A percentile compares a stretch with the other conserved stretches of the same genome.
Evolutionary conservation across 257 asterid species (phyloP).

Genomic region (Solanum verrucosum): DNA sequence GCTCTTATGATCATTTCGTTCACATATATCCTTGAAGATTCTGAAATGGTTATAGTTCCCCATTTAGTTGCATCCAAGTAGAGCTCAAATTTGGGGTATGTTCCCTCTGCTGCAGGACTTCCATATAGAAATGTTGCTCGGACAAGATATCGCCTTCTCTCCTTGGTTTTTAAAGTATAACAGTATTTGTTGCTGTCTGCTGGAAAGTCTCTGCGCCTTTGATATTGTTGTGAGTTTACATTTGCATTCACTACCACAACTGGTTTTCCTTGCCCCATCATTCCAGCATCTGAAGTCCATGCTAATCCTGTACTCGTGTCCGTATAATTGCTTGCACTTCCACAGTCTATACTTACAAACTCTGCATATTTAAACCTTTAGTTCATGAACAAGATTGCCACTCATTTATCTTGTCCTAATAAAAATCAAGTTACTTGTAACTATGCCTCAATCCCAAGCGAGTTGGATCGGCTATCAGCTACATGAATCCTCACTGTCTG

Average conservation of each 20-base stretch:
- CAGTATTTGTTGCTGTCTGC: conserved; percentile 68
- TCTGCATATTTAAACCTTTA: conserved; percentile 40
- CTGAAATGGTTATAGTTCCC: conserved; percentile 73
- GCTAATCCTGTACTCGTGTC: conserved; percentile 56
- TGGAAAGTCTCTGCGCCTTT: conserved; percentile 66
- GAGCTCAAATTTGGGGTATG: conserved; percentile 85
- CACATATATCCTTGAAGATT: conserved; percentile 52
- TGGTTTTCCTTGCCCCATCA: conserved; percentile 42
- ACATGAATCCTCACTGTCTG: neutral
- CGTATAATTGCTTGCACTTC: conserved; percentile 54
- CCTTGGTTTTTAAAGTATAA: conserved; percentile 54
- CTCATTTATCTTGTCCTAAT: neutral
- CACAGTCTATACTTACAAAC: conserved; percentile 89
- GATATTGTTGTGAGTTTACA: conserved; percentile 40
- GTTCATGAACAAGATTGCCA: neutral
- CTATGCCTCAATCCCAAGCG: neutral
- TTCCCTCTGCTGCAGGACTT: conserved; percentile 29
- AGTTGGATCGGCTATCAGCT: neutral
- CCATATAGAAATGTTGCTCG: conserved; percentile 85
- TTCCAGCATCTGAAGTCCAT: conserved; percentile 60
- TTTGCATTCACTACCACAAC: conserved; percentile 22
- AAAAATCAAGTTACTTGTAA: neutral
- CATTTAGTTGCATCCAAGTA: conserved; percentile 82
- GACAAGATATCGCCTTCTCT: conserved; percentile 68
- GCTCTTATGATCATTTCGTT: conserved; percentile 93